A percentile compares a stretch with the other conserved stretches of the same genome.
These are phyloP conservation scores for Cytospora leucostoma DNA, from an alignment of 2,329 filamentous ascomycete species.

Conservation along the genomic window DNA sequence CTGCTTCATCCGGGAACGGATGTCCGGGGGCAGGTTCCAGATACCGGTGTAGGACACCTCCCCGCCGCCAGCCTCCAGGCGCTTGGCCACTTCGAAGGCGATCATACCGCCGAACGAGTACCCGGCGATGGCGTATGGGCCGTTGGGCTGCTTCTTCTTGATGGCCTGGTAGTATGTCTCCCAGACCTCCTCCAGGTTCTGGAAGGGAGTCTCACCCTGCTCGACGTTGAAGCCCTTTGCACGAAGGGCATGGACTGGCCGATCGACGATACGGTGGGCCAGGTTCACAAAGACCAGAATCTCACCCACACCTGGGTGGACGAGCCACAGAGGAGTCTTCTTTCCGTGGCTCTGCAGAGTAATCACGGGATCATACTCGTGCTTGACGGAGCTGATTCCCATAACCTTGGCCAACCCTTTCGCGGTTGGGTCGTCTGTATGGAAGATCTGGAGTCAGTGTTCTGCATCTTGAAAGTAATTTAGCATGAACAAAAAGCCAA, in stretches of 20 bases:
- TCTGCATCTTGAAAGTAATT: no score
- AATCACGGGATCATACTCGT: slow-evolving; percentile 42
- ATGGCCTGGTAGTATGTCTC: slow-evolving; percentile 45
- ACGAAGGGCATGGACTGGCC: slow-evolving; percentile 50
- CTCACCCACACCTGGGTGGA: slow-evolving; percentile 47
- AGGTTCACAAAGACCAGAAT: slow-evolving; percentile 45
- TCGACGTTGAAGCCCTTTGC: slow-evolving; percentile 44
- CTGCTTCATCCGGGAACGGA: slow-evolving; percentile 30
- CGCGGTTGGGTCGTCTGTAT: slow-evolving; percentile 23
- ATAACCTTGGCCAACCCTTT: slow-evolving; percentile 26
- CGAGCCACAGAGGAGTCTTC: slow-evolving; percentile 42
- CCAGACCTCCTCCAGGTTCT: slow-evolving; percentile 42
- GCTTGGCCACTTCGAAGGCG: slow-evolving; percentile 53
- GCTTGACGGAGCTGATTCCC: slow-evolving; percentile 24
- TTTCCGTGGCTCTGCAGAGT: slow-evolving; percentile 35
- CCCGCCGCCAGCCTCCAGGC: slow-evolving; percentile 42
- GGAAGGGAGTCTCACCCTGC: slow-evolving; percentile 40
- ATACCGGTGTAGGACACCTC: slow-evolving; percentile 46
- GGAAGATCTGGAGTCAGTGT: no score
- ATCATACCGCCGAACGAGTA: slow-evolving; percentile 53
- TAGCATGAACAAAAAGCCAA: no score
- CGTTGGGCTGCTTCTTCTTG: slow-evolving; percentile 44
- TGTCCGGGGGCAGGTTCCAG: slow-evolving; percentile 52
- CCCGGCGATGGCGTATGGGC: slow-evolving; percentile 54
- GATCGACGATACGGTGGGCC: slow-evolving; percentile 40